Conservation (phyloP, 2,329 filamentous ascomycete species). For the Arthrobotrys pseudoclavata region DNA sequence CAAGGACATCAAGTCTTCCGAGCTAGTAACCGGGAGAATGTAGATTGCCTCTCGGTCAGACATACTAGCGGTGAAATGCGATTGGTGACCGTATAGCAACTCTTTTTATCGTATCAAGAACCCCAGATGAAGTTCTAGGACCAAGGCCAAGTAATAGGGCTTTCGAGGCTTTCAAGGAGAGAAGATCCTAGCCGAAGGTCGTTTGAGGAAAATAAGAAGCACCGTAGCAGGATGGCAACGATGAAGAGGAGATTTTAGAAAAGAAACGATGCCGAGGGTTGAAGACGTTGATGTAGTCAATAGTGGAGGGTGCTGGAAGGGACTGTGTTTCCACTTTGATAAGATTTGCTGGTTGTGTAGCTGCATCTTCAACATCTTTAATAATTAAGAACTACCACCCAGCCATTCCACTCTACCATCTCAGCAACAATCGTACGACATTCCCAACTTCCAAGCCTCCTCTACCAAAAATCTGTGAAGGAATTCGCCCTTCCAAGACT, state of each 20-base stretch:
- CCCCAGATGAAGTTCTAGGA: neutral
- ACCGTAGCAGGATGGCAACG: neutral
- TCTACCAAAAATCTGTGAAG: conserved; percentile 2
- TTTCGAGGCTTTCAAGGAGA: neutral
- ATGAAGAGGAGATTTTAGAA: neutral
- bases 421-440: conserved; percentile 4
- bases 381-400: neutral
- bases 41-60: neutral
- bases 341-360: neutral
- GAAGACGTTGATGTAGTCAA: conserved; percentile 13
- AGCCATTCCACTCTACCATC: neutral
- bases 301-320: conserved; percentile 10
- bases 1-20: neutral
- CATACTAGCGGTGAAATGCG: neutral
- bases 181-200: neutral
- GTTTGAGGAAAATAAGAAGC: neutral
- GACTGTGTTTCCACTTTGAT: conserved; percentile 9
- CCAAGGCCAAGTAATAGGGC: neutral
- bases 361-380: conserved; percentile 15
- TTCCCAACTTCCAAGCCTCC: conserved; percentile 4
- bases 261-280: conserved; percentile 10
- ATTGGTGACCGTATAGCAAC: neutral
- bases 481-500: neutral
- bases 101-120: neutral
- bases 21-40: neutral